These are phyloP conservation scores for Clonostachys byssicola DNA, from an alignment of 2,329 filamentous ascomycete genomes.

Conservation along the genomic window DNA sequence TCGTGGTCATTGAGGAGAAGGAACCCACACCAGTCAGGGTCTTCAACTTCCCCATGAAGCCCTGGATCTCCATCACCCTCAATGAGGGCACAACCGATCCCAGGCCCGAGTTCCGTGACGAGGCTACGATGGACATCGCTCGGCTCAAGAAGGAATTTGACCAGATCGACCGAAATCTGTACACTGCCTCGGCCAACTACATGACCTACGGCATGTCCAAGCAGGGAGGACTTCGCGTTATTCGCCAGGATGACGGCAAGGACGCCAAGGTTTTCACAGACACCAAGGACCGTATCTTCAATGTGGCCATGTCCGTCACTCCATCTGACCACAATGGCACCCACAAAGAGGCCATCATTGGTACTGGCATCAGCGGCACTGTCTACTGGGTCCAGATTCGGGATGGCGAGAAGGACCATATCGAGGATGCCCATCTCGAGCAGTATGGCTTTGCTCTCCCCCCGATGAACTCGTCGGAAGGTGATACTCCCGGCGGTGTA, in stretches of 20 bases:
- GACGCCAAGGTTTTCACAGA: slow-evolving; percentile 91
- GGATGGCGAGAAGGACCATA: slow-evolving; percentile 72
- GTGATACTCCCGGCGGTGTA: slow-evolving; percentile 86
- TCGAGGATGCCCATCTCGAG: slow-evolving; percentile 75
- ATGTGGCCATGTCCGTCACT: slow-evolving; percentile 76
- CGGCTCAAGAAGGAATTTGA: slow-evolving; percentile 97
- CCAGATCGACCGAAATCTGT: slow-evolving; percentile 90
- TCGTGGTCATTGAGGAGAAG: slow-evolving; percentile 62
- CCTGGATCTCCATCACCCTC: slow-evolving; percentile 87
- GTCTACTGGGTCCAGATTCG: slow-evolving; percentile 93
- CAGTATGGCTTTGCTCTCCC: slow-evolving; percentile 86
- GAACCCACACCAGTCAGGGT: slow-evolving; percentile 67
- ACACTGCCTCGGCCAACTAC: slow-evolving; percentile 83
- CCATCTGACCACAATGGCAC: slow-evolving; percentile 48
- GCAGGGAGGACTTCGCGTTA: slow-evolving; percentile 87
- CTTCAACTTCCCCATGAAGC: slow-evolving; percentile 94
- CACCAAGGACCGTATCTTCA: slow-evolving; percentile 91
- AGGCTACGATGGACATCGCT: slow-evolving; percentile 87
- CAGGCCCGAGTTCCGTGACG: slow-evolving; percentile 66
- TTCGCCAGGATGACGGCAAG: slow-evolving; percentile 88
- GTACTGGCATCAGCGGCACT: slow-evolving; percentile 88
- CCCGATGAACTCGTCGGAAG: slow-evolving; percentile 79
- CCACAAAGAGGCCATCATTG: slow-evolving; percentile 78
- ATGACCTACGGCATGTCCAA: slow-evolving; percentile 95
- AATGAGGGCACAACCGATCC: slow-evolving; percentile 50